Conservation (phyloP, 768 basidiomycete genomes). For the Strobilomyces echinocephalus region DNA sequence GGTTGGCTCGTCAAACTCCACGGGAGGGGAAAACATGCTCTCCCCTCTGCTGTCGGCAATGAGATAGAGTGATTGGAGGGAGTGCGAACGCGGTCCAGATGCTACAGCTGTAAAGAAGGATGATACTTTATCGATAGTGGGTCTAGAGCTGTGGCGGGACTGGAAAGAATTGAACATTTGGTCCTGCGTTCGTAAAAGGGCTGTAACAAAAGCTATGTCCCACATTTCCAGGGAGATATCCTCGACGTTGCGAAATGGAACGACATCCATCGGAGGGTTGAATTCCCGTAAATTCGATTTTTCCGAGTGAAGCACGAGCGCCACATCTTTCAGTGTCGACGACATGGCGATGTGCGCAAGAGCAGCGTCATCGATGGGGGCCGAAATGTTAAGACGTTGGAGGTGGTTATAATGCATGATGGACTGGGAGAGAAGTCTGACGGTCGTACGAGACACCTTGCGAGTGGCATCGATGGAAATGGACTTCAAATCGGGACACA, state of each 20-base stretch:
- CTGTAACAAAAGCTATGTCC: neutral
- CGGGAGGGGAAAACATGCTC: neutral
- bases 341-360: neutral
- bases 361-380: neutral
- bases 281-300: neutral
- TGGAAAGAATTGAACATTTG: neutral
- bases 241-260: neutral
- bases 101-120: neutral
- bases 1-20: neutral
- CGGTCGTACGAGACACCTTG: neutral
- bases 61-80: neutral
- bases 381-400: neutral
- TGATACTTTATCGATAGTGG: neutral
- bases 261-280: neutral
- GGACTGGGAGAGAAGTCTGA: neutral
- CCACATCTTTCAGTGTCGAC: neutral
- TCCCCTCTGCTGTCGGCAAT: neutral
- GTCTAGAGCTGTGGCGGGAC: neutral
- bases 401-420: neutral
- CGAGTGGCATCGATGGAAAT: neutral
- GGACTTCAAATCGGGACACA: neutral
- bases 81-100: neutral
- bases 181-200: neutral
- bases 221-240: neutral
- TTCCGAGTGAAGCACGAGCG: neutral